Conservation (phyloP, 805 yeast species). For the Groenewaldozyma salmanticensis region DNA sequence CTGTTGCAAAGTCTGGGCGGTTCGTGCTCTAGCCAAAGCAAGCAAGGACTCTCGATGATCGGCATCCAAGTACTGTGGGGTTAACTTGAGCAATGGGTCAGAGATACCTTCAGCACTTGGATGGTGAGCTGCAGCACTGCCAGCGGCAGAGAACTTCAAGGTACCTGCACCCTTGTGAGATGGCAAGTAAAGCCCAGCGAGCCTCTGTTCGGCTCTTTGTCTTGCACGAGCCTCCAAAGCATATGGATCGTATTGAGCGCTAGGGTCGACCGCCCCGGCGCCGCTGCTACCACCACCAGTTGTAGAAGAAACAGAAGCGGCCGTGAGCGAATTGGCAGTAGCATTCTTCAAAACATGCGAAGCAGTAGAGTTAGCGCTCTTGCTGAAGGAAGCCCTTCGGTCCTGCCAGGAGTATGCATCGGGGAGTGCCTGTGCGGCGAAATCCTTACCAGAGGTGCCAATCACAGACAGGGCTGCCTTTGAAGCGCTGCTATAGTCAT, state of each 20-base stretch:
- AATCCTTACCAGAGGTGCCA: conserved; percentile 23
- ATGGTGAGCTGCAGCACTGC: conserved; percentile 14
- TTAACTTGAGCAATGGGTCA: conserved; percentile 11
- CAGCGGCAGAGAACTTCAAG: conserved; percentile 15
- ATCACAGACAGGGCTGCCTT: conserved; percentile 26
- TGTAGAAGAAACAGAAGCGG: not conserved
- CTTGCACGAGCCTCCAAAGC: conserved; percentile 25
- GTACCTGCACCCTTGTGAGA: conserved; percentile 12
- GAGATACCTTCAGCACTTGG: conserved; percentile 8
- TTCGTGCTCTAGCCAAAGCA: conserved; percentile 43
- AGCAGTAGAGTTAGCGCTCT: not conserved
- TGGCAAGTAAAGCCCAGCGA: conserved; percentile 19
- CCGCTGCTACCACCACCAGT: too few relatives aligned
- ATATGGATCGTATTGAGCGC: conserved; percentile 8
- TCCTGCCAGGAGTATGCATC: conserved; percentile 26
- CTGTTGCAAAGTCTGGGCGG: conserved; percentile 31
- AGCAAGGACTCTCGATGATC: conserved; percentile 32
- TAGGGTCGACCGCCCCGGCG: not conserved
- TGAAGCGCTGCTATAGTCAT: conserved; percentile 16
- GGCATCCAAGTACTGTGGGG: conserved; percentile 12
- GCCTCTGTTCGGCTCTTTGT: conserved; percentile 22
- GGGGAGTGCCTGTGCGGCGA: conserved; percentile 25
- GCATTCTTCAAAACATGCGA: not conserved
- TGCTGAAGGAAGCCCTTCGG: not conserved
- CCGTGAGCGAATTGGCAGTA: not conserved